phyloP scores from a whole-genome alignment of 2,329 filamentous ascomycete species.

The Epicoccum nigrum region DNA sequence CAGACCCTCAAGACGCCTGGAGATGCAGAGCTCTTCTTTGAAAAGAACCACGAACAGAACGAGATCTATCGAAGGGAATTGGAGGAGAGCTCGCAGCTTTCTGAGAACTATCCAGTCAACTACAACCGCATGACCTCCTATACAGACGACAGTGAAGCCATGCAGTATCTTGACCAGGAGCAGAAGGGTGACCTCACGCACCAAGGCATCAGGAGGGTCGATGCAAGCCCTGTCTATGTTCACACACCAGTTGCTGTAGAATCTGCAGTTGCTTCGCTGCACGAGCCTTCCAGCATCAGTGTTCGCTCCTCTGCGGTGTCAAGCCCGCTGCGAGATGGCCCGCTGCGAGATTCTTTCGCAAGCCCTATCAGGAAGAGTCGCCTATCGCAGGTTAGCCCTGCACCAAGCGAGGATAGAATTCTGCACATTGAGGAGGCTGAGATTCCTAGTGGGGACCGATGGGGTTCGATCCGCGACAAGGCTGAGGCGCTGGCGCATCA shows the following conservation, averaged over 20 bases:
- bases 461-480: conserved; percentile 50
- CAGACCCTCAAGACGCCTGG: conserved; percentile 42
- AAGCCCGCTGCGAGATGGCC: conserved; percentile 28
- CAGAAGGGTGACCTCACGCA: conserved; percentile 61
- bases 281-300: conserved; percentile 79
- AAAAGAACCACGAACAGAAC: conserved; percentile 64
- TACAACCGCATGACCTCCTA: conserved; percentile 57
- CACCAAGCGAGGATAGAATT: conserved; percentile 19
- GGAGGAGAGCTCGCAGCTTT: conserved; percentile 53
- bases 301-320: conserved; percentile 44
- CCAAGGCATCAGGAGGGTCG: conserved; percentile 73
- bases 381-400: conserved; percentile 35
- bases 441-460: conserved; percentile 40
- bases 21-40: conserved; percentile 57
- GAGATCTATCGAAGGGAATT: conserved; percentile 59
- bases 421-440: conserved; percentile 29
- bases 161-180: conserved; percentile 58
- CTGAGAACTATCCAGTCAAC: conserved; percentile 54
- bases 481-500: conserved; percentile 46
- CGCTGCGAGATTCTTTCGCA: conserved; percentile 21
- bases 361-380: conserved; percentile 32
- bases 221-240: conserved; percentile 77
- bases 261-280: conserved; percentile 87
- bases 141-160: conserved; percentile 63
- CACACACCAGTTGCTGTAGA: conserved; percentile 77